Evolutionary conservation across 148 eudicot species (phyloP).

Genomic region (Fallopia convolvulus): DNA sequence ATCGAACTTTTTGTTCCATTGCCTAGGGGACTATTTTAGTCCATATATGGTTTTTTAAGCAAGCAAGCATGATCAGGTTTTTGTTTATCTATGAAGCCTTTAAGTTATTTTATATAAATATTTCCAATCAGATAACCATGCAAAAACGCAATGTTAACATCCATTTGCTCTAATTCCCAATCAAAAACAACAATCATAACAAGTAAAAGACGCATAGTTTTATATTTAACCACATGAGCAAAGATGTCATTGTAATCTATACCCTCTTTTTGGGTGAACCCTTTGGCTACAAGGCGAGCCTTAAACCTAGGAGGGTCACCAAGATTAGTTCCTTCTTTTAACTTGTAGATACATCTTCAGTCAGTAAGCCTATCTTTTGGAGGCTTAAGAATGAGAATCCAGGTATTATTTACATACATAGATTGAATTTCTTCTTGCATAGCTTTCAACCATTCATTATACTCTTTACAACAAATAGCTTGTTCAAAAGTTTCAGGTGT

Average conservation of each 20-base stretch:
- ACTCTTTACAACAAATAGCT: background rate
- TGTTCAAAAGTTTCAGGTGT: background rate
- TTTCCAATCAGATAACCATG: background rate
- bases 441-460: background rate
- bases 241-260: background rate
- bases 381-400: background rate
- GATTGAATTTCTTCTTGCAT: background rate
- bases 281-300: background rate
- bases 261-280: background rate
- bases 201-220: background rate
- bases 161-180: background rate
- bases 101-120: background rate
- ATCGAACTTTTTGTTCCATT: background rate
- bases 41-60: background rate
- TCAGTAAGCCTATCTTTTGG: background rate
- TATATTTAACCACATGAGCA: background rate
- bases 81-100: background rate
- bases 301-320: background rate
- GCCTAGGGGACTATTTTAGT: background rate
- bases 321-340: background rate
- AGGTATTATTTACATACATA: background rate
- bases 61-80: background rate
- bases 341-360: background rate
- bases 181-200: background rate
- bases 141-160: background rate